Base-by-base conservation (phyloP, 2,329 filamentous ascomycete species). In the Calonectria montana region DNA sequence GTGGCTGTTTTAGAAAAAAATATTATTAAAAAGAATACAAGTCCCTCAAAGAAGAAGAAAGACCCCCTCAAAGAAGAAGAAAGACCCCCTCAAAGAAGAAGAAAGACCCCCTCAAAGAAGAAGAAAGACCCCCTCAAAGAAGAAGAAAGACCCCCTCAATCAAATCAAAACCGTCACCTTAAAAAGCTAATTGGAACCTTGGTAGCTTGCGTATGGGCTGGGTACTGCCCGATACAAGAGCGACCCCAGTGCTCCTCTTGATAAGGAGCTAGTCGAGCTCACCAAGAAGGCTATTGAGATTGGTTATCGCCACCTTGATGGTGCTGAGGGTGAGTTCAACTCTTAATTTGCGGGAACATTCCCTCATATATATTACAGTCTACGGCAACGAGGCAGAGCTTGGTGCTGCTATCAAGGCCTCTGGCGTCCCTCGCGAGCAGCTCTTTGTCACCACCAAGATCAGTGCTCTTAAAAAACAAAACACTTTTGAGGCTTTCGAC, bases 221-320 rank as follows among this genome's bases (percentile, higher is more conserved):
- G 93, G 94, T 48, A 94, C 93, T 0, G 92, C 93, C 50, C 84
- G 86, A 27, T 91, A 86, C 83, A 94, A 89, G 80, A 89, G 10
- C 12, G 71, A 89, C 76, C 80, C 80, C 4, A 83, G 86, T 10
- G 86, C 81, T 59, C 84, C 87, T 57, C 84, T 92, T 48, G 91
- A 94, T 75, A 83, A 91, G 68, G 85, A 87, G 6, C 83, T 88
- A 61, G 80, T 88, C 55, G 82, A 86, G 27, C 74, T 84, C 65
- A 87, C 88, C 48, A 89, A 92, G 69, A 87, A 84, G 74, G 93
- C 94, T 37, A 92, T 95, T 77, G 88, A 89, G 67, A 82, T 90
- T n/a, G 93, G 92, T 27, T 95, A 92, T 81, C 87, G 88, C 70
- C 93, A 96, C 79, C 86, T 96, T 3, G 94, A 96, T 81, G 91